phyloP scores from a whole-genome alignment of 768 basidiomycete species.

The Phlebiopsis flavidoalba region DNA sequence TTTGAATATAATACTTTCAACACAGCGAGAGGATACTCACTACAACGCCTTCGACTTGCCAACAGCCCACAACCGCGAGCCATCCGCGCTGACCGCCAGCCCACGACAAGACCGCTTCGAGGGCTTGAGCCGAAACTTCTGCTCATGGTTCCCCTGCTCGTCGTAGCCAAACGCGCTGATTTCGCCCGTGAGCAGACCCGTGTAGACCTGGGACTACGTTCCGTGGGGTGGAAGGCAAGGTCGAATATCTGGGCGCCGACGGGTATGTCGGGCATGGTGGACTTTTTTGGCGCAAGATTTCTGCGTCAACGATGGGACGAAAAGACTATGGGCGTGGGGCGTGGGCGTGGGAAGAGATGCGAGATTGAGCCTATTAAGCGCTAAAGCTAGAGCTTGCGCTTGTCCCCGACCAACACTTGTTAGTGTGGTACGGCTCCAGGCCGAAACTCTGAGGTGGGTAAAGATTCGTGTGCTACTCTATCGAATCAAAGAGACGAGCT shows the following conservation, averaged over 20 bases:
- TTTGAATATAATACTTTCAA: conserved; percentile 24
- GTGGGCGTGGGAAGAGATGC: neutral
- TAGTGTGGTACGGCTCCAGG: too few species aligned
- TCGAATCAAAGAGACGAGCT: too few species aligned
- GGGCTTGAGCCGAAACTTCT: conserved; percentile 59
- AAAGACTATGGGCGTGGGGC: too few species aligned
- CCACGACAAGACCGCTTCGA: conserved; percentile 83
- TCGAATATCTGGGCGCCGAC: conserved; percentile 84
- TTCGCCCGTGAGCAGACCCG: conserved; percentile 75
- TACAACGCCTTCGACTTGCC: conserved; percentile 78
- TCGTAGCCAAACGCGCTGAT: conserved; percentile 80
- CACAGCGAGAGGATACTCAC: conserved; percentile 43
- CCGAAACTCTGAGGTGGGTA: too few species aligned
- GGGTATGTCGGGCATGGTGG: conserved; percentile 54
- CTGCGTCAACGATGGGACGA: neutral
- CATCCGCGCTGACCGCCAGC: conserved; percentile 62
- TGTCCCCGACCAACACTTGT: too few species aligned
- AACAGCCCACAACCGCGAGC: conserved; percentile 64
- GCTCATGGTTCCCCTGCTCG: conserved; percentile 55
- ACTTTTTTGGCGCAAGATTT: neutral
- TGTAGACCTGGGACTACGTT: conserved; percentile 62
- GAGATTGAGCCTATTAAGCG: neutral
- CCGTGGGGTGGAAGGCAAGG: conserved; percentile 76
- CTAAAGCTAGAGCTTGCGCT: too few species aligned
- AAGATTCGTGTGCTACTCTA: too few species aligned